These are phyloP conservation scores for Leccinum incarnatum DNA, from an alignment of 768 basidiomycete genomes.

Conservation along the genomic window DNA sequence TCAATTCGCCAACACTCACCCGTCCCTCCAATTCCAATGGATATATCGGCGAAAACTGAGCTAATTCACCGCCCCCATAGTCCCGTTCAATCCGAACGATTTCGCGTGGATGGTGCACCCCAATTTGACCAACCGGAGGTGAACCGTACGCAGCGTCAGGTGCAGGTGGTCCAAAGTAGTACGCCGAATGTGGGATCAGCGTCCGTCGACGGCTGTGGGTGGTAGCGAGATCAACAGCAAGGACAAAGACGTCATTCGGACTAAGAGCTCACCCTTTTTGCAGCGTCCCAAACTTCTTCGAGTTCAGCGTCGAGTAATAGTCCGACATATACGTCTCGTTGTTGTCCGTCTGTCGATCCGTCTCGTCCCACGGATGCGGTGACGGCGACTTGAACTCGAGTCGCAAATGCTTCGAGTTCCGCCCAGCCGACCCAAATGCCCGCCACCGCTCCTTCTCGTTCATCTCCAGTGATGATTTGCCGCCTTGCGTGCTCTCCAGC, in stretches of 20 bases:
- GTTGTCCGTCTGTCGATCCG: slow-evolving; percentile 47
- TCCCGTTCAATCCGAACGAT: slow-evolving; percentile 90
- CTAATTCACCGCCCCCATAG: slow-evolving; percentile 85
- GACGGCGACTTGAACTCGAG: slow-evolving; percentile 50
- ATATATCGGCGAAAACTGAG: slow-evolving; percentile 87
- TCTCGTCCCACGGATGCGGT: slow-evolving; percentile 67
- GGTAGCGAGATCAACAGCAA: slow-evolving; percentile 19
- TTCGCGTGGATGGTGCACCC: slow-evolving; percentile 87
- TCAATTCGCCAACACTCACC: slow-evolving; percentile 45
- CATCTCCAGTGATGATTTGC: slow-evolving; percentile 11
- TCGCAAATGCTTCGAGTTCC: slow-evolving; percentile 43
- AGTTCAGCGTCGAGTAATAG: slow-evolving; percentile 43
- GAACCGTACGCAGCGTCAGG: slow-evolving; percentile 80
- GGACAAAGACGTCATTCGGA: background rate
- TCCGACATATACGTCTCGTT: slow-evolving; percentile 29
- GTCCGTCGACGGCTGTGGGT: slow-evolving; percentile 36
- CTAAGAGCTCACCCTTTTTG: slow-evolving; percentile 40
- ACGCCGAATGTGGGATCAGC: slow-evolving; percentile 73
- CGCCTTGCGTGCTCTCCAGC: slow-evolving; percentile 11
- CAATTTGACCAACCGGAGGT: slow-evolving; percentile 78
- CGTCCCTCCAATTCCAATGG: slow-evolving; percentile 92
- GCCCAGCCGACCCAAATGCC: slow-evolving; percentile 19
- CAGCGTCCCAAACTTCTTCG: slow-evolving; percentile 43
- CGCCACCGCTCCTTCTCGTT: slow-evolving; percentile 30
- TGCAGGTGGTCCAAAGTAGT: slow-evolving; percentile 80